Evolutionary conservation across 192 early-diverging fungal genomes (phyloP).

Genomic region (Lunasporangiospora selenospora): DNA sequence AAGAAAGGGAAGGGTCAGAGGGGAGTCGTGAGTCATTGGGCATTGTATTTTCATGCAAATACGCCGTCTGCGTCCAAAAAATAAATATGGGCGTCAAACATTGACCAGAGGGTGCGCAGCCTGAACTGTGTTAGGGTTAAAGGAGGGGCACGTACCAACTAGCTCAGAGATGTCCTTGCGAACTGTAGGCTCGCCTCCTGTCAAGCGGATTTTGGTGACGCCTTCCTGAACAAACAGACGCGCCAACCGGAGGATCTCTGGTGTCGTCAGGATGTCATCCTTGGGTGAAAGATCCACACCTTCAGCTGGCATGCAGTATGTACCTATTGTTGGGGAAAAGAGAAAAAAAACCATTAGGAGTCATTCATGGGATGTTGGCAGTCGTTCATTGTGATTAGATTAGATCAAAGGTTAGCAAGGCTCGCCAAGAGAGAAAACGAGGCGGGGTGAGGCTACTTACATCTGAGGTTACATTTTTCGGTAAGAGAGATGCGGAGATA

Average conservation of each 20-base stretch:
- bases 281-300: constrained; percentile 77
- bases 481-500: constrained; percentile 96
- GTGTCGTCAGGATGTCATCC: constrained; percentile 73
- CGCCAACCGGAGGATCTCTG: constrained; percentile 85
- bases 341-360: not conserved
- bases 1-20: not conserved
- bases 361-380: no score
- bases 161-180: constrained; percentile 90
- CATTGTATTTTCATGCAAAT: no score
- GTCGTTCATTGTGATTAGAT: not conserved
- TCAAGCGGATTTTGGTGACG: constrained; percentile 93
- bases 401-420: not conserved
- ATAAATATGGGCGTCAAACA: not conserved
- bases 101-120: not conserved
- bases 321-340: constrained; percentile 58
- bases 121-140: no score
- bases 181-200: constrained; percentile 96
- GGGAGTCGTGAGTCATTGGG: no score
- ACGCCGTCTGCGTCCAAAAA: no score
- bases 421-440: not conserved
- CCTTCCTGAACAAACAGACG: constrained; percentile 87
- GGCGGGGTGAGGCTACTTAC: constrained; percentile 50
- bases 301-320: constrained; percentile 97
- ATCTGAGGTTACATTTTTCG: constrained; percentile 95
- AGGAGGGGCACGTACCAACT: constrained; percentile 76